Base-by-base conservation (phyloP, 2,329 filamentous ascomycete genomes). In the Orbilia javanica region DNA sequence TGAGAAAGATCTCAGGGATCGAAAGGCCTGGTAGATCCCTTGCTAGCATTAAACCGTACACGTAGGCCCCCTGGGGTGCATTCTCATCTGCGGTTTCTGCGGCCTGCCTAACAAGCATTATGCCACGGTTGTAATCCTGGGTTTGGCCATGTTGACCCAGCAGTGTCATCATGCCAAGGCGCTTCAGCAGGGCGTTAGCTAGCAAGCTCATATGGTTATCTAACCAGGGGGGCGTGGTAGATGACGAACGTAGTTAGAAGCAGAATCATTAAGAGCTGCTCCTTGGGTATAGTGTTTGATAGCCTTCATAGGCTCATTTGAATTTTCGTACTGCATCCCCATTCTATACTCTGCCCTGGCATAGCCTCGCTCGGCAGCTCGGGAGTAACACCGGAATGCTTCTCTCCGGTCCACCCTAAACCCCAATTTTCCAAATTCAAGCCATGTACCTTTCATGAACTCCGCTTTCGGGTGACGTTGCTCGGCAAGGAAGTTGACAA, bases 291-390 rank as follows among this genome's bases (percentile, higher is more conserved):
- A 99, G 84, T 98, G 94, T 82, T 91, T 90, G 82, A 97, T 90
- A 4, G 96, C 96, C 84, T 97, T 97, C 79, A 91, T 88, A 77
- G 94, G 91, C 82, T 99, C 95, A 83, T 97, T 97, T 3, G 94
- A 95, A 83, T 92, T 94, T 85, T 99, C 96, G 83, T 94, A 98
- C 72, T 97, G 92, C 95, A 98, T 99, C 79, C 96, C 96, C 85
- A 99, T 97, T 55, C 96, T 90, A 84, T 99, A 99, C 84, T 98
- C 93, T 20, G 96, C 94, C 81, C 96, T 88, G 22, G 91, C 90
- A 85, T 94, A 97, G 73, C 93, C 93, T 81, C 93, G 90, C 81
- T 94, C 92, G 31, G 93, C 92, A n/a, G 96, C 93, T 82, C 91
- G 88, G 79, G 90, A 90, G 85, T 98, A 99, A 82, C 92, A 92